Evolutionary conservation across 139 green algal genomes (phyloP), one percentile per base, ranked within the genome.

Genomic region (Chlamydomonas sphaeroides): DNA sequence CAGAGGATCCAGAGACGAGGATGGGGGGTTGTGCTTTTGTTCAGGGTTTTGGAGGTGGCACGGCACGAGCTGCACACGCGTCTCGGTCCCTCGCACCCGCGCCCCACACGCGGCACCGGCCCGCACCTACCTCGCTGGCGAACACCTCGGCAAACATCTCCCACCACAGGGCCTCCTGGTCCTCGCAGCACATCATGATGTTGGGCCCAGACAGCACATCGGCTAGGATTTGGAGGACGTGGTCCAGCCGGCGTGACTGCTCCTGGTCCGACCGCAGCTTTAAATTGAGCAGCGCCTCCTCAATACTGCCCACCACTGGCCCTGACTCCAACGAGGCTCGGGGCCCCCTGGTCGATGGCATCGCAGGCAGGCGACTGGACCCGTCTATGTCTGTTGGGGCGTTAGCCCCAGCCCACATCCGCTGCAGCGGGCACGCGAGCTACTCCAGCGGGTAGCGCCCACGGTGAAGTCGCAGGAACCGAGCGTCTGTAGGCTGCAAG

Each of bases 111-210:
- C 21, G 2, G 17, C 65, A 51, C 20, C 15, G 35, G 25, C 15
- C 38, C 4, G 4, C 3, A 23, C 30, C 59, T 39, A 90, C 49
- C 79, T 90, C 86, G 36, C 71, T 56, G 28, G 81, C 71, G 39
- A 79, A 90, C 0, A 90, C 86, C 8, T 90, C 83, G 0, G 86
- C 86, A 57, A 90, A 90, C 11, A 42, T 63, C 36, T 88, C 78
- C 86, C 86, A 90, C 70, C 80, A 77, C 3, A 67, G 63, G 28
- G 86, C 83, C 62, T 90, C 86, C 8, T 66, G 42, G 32, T 87
- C 81, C 33, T 63, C 53, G 33, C 74, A 70, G 56, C 26, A 57
- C 53, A 41, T 11, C 45, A 48, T 26, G 38, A 82, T 65, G 75
- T 82, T 82, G 20, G 75, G 75, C 32, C 42, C 62, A 33, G 61